phyloP scores from a whole-genome alignment of 2,329 filamentous ascomycete genomes.

The Apiospora rasikravindrae region DNA sequence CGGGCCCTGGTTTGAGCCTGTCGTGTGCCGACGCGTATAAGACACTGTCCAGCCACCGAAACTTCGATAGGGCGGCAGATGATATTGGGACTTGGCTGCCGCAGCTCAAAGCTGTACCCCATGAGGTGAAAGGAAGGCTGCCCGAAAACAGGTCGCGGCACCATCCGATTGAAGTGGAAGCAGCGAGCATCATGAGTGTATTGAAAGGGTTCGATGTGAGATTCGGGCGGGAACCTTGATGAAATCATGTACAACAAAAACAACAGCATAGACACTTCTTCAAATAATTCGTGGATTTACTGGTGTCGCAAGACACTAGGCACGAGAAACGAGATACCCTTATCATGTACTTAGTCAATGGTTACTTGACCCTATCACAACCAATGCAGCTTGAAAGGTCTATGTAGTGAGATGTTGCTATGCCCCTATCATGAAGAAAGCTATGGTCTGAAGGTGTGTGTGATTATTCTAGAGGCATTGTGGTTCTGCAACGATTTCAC shows the following conservation, averaged over 20 bases:
- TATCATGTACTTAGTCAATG: conserved; percentile 4
- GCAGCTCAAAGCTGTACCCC: conserved; percentile 67
- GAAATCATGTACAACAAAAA: conserved; percentile 27
- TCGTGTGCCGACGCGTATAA: conserved; percentile 81
- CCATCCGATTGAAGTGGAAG: conserved; percentile 75
- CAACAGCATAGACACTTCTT: conserved; percentile 5
- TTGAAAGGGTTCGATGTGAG: conserved; percentile 79
- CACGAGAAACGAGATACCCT: conserved; percentile 14
- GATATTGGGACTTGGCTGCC: conserved; percentile 79
- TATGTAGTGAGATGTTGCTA: background rate
- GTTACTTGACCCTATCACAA: background rate
- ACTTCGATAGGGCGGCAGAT: conserved; percentile 75
- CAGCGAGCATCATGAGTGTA: conserved; percentile 85
- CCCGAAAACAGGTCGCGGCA: conserved; percentile 32
- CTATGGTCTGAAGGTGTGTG: background rate
- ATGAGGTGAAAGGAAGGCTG: conserved; percentile 22
- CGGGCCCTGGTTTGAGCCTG: conserved; percentile 59
- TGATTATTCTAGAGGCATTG: background rate
- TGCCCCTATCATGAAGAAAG: background rate
- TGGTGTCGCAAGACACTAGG: background rate
- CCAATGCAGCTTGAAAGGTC: too few relatives aligned
- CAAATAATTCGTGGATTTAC: conserved; percentile 3
- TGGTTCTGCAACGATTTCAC: background rate
- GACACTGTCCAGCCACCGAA: conserved; percentile 76
- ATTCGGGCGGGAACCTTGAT: conserved; percentile 58